Conservation (phyloP, 176 grass and related monocot genomes). For the Eragrostis curvula region DNA sequence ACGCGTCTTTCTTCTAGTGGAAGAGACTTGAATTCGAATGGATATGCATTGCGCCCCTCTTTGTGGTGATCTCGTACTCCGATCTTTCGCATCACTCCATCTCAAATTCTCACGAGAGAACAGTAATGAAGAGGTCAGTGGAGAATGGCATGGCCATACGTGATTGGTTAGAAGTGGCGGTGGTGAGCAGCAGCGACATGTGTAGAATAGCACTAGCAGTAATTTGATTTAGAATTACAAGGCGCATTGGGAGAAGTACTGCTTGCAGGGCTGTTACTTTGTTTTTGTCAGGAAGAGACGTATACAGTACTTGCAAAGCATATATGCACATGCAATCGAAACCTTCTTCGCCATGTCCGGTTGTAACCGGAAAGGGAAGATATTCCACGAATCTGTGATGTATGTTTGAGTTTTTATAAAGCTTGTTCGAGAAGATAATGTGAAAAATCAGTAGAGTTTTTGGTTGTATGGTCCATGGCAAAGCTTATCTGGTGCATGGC, state of each 20-base stretch:
- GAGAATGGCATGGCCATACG: constrained; percentile 28
- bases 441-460: constrained; percentile 6
- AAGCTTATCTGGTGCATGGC: constrained; percentile 44
- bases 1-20: neutral
- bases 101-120: constrained; percentile 19
- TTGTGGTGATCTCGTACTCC: neutral
- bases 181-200: constrained; percentile 50
- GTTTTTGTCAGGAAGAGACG: constrained; percentile 35
- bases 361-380: constrained; percentile 33
- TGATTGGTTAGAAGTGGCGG: constrained; percentile 63
- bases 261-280: constrained; percentile 8
- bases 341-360: constrained; percentile 21
- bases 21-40: neutral
- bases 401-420: constrained; percentile 7
- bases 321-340: neutral
- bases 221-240: constrained; percentile 64
- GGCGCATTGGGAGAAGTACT: constrained; percentile 56
- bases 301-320: neutral
- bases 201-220: no score
- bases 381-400: constrained; percentile 3
- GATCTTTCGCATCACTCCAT: neutral
- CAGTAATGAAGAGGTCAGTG: neutral
- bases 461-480: constrained; percentile 40
- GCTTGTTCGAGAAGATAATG: constrained; percentile 5
- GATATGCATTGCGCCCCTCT: neutral